phyloP scores from a whole-genome alignment of 257 asterid species.

The Eucommia ulmoides region DNA sequence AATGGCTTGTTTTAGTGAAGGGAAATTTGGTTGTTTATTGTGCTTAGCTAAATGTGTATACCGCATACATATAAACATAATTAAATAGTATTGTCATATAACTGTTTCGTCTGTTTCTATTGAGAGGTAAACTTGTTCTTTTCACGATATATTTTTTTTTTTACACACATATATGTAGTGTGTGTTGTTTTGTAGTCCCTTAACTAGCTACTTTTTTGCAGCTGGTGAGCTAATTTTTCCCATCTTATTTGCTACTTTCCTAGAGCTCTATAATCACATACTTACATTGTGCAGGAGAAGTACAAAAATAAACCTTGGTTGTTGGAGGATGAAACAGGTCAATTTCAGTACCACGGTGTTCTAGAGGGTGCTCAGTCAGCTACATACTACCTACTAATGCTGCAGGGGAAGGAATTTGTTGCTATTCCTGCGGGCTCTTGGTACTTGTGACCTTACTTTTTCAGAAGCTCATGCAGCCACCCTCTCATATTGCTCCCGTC shows the following conservation, averaged over 20 bases:
- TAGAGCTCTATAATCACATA: constrained; percentile 10
- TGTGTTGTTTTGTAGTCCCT: too few relatives aligned
- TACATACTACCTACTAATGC: constrained; percentile 87
- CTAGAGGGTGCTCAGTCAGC: constrained; percentile 96
- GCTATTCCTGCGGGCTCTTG: constrained; percentile 99
- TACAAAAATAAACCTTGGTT: constrained; percentile 93
- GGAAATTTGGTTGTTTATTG: too few relatives aligned
- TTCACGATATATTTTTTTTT: too few relatives aligned
- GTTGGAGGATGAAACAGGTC: constrained; percentile 96
- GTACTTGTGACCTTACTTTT: constrained; percentile 19
- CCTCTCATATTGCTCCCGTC: not conserved
- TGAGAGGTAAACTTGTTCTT: too few relatives aligned
- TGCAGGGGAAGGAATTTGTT: constrained; percentile 87
- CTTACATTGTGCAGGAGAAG: constrained; percentile 57
- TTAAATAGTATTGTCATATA: too few relatives aligned
- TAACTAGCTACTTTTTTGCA: too few relatives aligned
- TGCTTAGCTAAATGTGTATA: too few relatives aligned
- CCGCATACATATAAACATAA: too few relatives aligned
- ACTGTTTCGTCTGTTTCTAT: too few relatives aligned
- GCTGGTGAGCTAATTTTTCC: constrained; percentile 2
- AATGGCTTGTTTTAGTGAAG: too few relatives aligned
- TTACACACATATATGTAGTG: too few relatives aligned
- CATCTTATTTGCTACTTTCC: constrained; percentile 1
- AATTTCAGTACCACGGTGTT: constrained; percentile 73
- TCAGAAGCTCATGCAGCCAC: not conserved